Evolutionary conservation across 2,329 filamentous ascomycete species (phyloP).

Genomic region (Emergomyces africanus): DNA sequence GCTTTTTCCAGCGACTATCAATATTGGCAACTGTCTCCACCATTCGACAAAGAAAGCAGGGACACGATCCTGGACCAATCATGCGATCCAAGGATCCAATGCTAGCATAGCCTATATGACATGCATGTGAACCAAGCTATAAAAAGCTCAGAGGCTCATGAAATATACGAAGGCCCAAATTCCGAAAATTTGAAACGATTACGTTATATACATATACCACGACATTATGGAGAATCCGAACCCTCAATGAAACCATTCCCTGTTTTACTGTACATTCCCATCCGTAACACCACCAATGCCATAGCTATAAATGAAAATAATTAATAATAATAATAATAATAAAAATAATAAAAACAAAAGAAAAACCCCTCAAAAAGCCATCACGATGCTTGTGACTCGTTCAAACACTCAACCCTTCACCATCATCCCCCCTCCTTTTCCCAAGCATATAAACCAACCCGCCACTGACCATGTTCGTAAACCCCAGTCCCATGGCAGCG

Average conservation of each 20-base stretch:
- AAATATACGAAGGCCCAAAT: not conserved
- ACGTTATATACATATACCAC: not conserved
- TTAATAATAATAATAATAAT: too few species aligned
- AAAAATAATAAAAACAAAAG: not conserved
- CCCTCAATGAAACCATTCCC: not conserved
- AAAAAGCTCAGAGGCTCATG: not conserved
- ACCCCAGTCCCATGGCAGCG: conserved; percentile 33
- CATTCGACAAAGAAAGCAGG: not conserved
- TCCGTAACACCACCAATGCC: not conserved
- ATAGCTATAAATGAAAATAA: not conserved
- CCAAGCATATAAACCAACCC: conserved; percentile 35
- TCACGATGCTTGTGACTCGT: not conserved
- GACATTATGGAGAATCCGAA: not conserved
- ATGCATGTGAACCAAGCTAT: not conserved
- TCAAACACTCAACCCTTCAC: conserved; percentile 19
- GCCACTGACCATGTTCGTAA: conserved; percentile 34
- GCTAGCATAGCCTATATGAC: not conserved
- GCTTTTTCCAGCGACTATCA: not conserved
- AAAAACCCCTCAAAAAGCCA: not conserved
- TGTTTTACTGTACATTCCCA: not conserved
- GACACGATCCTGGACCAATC: not conserved
- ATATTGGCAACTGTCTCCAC: not conserved
- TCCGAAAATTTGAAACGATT: not conserved
- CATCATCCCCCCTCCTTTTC: conserved; percentile 29
- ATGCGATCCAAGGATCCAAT: not conserved